These are phyloP conservation scores for Liriodendron chinense DNA, from an alignment of 164 flowering plant genomes.

Conservation along the genomic window DNA sequence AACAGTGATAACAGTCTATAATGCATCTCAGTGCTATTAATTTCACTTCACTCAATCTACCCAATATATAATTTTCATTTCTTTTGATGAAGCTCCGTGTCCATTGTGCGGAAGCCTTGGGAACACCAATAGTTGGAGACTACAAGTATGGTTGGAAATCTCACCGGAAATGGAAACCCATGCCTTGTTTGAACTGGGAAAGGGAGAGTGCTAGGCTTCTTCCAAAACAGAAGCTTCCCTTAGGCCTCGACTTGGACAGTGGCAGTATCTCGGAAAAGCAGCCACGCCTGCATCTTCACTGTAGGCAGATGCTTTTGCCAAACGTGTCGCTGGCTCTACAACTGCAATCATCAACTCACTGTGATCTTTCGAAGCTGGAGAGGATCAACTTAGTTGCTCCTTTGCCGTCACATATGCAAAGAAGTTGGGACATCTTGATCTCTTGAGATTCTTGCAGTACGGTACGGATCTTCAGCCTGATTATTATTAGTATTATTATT, in stretches of 20 bases:
- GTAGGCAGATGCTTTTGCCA: conserved; percentile 73
- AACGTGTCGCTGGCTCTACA: conserved; percentile 53
- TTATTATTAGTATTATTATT: too few species aligned
- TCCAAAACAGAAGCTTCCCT: conserved; percentile 27
- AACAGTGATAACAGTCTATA: background rate
- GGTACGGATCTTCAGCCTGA: too few species aligned
- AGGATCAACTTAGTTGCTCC: conserved; percentile 61
- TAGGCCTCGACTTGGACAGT: conserved; percentile 46
- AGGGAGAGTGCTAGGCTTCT: conserved; percentile 14
- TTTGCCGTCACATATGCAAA: conserved; percentile 81
- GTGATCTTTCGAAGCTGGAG: conserved; percentile 43
- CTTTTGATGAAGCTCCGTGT: conserved; percentile 64
- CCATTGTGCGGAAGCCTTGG: conserved; percentile 90
- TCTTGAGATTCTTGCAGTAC: background rate
- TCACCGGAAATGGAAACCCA: conserved; percentile 59
- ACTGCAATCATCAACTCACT: conserved; percentile 19
- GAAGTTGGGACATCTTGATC: conserved; percentile 70
- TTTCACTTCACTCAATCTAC: background rate
- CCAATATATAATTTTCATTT: background rate
- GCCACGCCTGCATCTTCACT: conserved; percentile 79
- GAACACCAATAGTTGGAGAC: conserved; percentile 97
- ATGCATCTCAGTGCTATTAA: background rate
- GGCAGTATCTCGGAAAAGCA: conserved; percentile 67
- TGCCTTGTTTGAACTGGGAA: conserved; percentile 18
- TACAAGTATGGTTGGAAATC: conserved; percentile 91